Percentiles rank a stretch among this genome's conserved stretches.
These are phyloP conservation scores for Boletus reticulatus DNA, from an alignment of 768 basidiomycete species.

Conservation along the genomic window DNA sequence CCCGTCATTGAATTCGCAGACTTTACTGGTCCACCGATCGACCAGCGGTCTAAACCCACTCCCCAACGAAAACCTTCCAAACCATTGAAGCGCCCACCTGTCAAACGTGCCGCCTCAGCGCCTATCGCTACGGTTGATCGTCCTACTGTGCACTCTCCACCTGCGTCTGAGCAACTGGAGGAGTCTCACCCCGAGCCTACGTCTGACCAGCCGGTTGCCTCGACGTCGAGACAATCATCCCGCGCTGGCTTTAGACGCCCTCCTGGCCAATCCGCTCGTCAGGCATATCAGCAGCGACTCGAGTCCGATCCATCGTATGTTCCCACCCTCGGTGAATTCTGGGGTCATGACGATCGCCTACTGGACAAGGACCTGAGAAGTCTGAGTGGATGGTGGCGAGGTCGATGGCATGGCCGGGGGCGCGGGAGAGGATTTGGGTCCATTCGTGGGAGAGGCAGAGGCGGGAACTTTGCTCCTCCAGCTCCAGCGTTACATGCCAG, in stretches of 20 bases:
- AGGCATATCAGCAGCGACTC: constrained; percentile 81
- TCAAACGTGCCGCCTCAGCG: constrained; percentile 34
- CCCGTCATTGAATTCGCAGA: constrained; percentile 84
- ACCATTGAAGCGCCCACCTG: constrained; percentile 35
- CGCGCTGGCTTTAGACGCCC: constrained; percentile 32
- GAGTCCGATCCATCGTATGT: constrained; percentile 86
- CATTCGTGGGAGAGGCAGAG: constrained; percentile 58
- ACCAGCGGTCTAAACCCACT: constrained; percentile 32
- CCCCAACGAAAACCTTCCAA: constrained; percentile 44
- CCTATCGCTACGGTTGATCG: constrained; percentile 32
- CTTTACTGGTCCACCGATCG: constrained; percentile 34
- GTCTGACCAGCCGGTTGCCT: constrained; percentile 36
- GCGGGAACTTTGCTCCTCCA: constrained; percentile 36
- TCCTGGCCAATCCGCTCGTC: constrained; percentile 65
- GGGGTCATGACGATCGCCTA: constrained; percentile 92
- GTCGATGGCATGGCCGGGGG: constrained; percentile 69
- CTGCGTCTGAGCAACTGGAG: constrained; percentile 13
- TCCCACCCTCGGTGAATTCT: constrained; percentile 89
- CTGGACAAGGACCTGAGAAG: constrained; percentile 80
- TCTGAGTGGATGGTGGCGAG: constrained; percentile 87
- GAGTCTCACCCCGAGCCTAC: constrained; percentile 18
- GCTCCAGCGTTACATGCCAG: constrained; percentile 6
- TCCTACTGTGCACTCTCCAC: constrained; percentile 10
- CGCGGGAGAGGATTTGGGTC: constrained; percentile 56
- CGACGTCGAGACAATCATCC: constrained; percentile 37